Conservation (phyloP, 371 early-diverging fungal genomes). For the Dipsacomyces acuminosporus region DNA sequence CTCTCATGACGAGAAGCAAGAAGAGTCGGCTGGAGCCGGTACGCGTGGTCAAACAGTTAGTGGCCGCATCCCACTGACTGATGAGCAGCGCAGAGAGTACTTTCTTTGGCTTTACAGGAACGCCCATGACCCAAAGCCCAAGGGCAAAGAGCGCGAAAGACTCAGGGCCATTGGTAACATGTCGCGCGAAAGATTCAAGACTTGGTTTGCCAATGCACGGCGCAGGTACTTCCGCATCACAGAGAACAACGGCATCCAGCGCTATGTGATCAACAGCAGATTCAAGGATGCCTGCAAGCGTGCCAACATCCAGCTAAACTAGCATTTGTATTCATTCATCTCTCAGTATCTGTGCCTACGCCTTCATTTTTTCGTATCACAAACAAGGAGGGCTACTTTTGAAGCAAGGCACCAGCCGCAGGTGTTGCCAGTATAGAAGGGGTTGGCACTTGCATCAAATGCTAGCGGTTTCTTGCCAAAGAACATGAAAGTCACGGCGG, state of each 20-base stretch:
- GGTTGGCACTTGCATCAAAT: too few species aligned
- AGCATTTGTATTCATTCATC: not conserved
- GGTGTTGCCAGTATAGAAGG: not conserved
- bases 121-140: conserved; percentile 41
- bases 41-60: too few species aligned
- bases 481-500: too few species aligned
- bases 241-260: conserved; percentile 23
- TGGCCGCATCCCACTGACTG: conserved; percentile 20
- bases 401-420: not conserved
- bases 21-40: too few species aligned
- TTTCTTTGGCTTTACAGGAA: conserved; percentile 39
- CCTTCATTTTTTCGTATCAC: not conserved
- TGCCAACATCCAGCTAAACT: conserved; percentile 25
- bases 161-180: conserved; percentile 35
- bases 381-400: not conserved
- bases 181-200: conserved; percentile 43
- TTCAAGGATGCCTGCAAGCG: conserved; percentile 37
- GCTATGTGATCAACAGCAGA: conserved; percentile 26
- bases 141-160: conserved; percentile 39
- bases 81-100: conserved; percentile 26
- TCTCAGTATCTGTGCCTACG: too few species aligned
- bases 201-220: conserved; percentile 46
- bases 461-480: too few species aligned
- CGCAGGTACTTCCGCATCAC: conserved; percentile 37
- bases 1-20: too few species aligned